phyloP scores from a whole-genome alignment of 1,284 basidiomycete species.

The Fistulina hepatica region DNA sequence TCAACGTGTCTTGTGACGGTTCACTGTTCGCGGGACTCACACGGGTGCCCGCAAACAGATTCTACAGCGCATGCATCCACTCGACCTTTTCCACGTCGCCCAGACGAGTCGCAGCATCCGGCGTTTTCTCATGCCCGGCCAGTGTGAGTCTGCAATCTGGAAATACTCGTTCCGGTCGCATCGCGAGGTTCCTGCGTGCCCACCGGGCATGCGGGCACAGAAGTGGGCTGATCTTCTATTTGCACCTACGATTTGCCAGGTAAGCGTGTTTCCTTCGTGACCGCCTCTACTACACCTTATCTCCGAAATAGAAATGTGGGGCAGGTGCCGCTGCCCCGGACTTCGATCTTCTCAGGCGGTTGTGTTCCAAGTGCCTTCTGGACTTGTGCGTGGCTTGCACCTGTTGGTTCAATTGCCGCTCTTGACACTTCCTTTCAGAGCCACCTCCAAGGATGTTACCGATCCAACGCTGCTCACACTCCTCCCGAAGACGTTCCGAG shows the following conservation, averaged over 20 bases:
- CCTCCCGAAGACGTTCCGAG: neutral
- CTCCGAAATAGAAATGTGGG: neutral
- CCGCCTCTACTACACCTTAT: no score
- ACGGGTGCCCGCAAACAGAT: no score
- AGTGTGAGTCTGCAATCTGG: no score
- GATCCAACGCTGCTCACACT: neutral
- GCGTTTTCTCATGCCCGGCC: neutral
- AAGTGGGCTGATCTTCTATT: neutral
- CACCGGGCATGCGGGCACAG: neutral
- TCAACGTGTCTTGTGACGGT: no score
- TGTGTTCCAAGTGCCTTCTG: conserved; percentile 1
- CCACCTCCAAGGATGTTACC: no score
- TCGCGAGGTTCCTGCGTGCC: neutral
- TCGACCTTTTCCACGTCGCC: neutral
- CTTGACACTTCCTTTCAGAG: no score
- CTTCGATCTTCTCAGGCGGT: neutral
- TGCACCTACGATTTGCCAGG: neutral
- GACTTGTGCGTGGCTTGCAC: neutral
- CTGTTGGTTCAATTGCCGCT: neutral
- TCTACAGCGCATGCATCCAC: neutral
- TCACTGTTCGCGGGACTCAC: no score
- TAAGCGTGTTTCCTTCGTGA: no score
- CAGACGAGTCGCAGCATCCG: neutral
- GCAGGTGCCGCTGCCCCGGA: neutral
- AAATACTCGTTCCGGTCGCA: no score